Percentiles rank a stretch among this genome's conserved stretches.
Evolutionary conservation across 2,329 filamentous ascomycete species (phyloP).

Genomic region (Colletotrichum sp.): DNA sequence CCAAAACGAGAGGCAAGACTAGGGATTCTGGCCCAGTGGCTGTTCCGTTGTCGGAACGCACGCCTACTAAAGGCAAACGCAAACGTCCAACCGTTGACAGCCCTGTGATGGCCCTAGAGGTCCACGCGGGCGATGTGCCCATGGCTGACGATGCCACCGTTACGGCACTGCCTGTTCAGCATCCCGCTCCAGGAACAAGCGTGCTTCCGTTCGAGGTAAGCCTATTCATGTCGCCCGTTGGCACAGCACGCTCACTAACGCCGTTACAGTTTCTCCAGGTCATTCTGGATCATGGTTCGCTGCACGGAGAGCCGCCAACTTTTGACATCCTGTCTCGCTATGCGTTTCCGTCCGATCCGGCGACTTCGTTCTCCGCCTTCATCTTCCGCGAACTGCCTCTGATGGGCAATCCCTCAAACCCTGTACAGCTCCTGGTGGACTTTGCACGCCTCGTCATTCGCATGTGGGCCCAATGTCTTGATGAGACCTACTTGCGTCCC

Average conservation of each 20-base stretch:
- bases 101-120: conserved; percentile 67
- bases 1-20: conserved; percentile 49
- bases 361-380: conserved; percentile 67
- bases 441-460: conserved; percentile 68
- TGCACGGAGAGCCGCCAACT: conserved; percentile 61
- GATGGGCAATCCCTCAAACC: conserved; percentile 54
- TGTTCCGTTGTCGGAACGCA: conserved; percentile 53
- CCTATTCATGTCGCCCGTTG: neutral
- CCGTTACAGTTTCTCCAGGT: conserved; percentile 60
- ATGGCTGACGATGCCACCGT: conserved; percentile 33
- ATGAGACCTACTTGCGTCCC: conserved; percentile 67
- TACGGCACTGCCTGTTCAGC: neutral
- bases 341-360: conserved; percentile 67
- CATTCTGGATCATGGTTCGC: conserved; percentile 66
- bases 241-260: conserved; percentile 24
- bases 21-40: conserved; percentile 49
- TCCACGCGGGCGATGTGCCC: conserved; percentile 45
- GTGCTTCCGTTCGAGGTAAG: conserved; percentile 50
- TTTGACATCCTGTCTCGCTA: conserved; percentile 72
- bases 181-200: conserved; percentile 1
- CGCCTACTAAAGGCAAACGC: conserved; percentile 72
- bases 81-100: conserved; percentile 72
- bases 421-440: conserved; percentile 63
- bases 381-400: conserved; percentile 71
- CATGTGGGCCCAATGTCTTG: conserved; percentile 71